Conservation (phyloP, 306 rosid genomes). For the Glycine soja region DNA sequence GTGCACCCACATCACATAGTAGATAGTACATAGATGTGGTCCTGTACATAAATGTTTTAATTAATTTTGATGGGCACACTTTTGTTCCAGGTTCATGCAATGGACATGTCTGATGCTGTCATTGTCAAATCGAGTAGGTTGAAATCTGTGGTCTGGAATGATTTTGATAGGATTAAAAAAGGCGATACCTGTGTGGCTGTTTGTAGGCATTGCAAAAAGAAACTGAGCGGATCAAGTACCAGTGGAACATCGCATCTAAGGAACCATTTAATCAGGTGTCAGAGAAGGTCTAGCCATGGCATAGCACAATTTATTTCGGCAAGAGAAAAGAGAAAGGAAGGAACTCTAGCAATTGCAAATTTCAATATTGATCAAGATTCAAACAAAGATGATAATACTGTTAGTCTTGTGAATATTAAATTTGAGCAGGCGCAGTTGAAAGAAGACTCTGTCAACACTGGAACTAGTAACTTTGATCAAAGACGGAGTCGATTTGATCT, state of each 20-base stretch:
- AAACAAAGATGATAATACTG: slow-evolving; percentile 75
- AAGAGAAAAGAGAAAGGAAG: slow-evolving; percentile 92
- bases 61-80: slow-evolving; percentile 38
- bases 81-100: slow-evolving; percentile 63
- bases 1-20: too few relatives aligned
- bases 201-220: slow-evolving; percentile 98
- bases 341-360: slow-evolving; percentile 67
- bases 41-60: slow-evolving; percentile 14
- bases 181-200: slow-evolving; percentile 92
- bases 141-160: slow-evolving; percentile 98
- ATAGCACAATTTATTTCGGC: slow-evolving; percentile 65
- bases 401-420: slow-evolving; percentile 79
- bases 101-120: slow-evolving; percentile 95
- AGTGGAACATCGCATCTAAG: slow-evolving; percentile 99
- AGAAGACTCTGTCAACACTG: slow-evolving; percentile 65
- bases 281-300: slow-evolving; percentile 80
- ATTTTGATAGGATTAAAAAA: slow-evolving; percentile 93
- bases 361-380: slow-evolving; percentile 74
- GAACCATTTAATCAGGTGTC: slow-evolving; percentile 95
- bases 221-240: slow-evolving; percentile 95
- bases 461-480: slow-evolving; percentile 76
- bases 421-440: slow-evolving; percentile 88
- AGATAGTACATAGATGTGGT: neutral
- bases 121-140: slow-evolving; percentile 86
- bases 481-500: slow-evolving; percentile 92